Evolutionary conservation across 75 land plant genomes (phyloP).

Genomic region (Picea glauca): DNA sequence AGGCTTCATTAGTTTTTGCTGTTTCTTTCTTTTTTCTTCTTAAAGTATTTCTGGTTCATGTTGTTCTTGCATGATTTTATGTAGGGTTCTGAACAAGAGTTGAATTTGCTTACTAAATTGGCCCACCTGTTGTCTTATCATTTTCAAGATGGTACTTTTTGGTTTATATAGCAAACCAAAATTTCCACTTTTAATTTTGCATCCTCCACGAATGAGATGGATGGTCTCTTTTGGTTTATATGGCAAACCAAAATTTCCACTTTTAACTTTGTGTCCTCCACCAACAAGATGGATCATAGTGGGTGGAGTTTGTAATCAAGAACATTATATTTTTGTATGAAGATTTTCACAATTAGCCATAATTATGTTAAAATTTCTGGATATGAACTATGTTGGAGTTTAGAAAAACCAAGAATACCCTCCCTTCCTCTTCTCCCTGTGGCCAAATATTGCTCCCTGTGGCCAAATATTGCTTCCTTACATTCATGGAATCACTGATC

Average conservation of each 20-base stretch:
- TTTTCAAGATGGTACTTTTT: not conserved
- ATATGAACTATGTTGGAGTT: too few species aligned
- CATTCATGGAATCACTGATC: too few species aligned
- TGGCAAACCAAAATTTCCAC: not conserved
- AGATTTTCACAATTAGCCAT: too few species aligned
- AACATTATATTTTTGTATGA: not conserved
- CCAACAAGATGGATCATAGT: not conserved
- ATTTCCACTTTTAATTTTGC: not conserved
- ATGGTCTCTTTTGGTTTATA: not conserved
- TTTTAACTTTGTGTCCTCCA: not conserved
- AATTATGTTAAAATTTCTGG: too few species aligned
- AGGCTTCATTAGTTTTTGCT: conserved; percentile 7
- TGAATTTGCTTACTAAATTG: not conserved
- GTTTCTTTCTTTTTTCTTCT: not conserved
- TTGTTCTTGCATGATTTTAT: not conserved
- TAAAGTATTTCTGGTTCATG: too few species aligned
- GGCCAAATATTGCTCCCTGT: too few species aligned
- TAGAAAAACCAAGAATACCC: too few species aligned
- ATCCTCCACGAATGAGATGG: too few species aligned
- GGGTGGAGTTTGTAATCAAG: not conserved
- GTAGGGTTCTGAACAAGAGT: not conserved
- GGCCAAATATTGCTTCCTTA: too few species aligned
- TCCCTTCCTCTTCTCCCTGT: too few species aligned
- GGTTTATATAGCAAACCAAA: not conserved
- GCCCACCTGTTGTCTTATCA: not conserved